These are phyloP conservation scores for Cladophialophora immunda DNA, from an alignment of 2,329 filamentous ascomycete genomes.

Conservation along the genomic window DNA sequence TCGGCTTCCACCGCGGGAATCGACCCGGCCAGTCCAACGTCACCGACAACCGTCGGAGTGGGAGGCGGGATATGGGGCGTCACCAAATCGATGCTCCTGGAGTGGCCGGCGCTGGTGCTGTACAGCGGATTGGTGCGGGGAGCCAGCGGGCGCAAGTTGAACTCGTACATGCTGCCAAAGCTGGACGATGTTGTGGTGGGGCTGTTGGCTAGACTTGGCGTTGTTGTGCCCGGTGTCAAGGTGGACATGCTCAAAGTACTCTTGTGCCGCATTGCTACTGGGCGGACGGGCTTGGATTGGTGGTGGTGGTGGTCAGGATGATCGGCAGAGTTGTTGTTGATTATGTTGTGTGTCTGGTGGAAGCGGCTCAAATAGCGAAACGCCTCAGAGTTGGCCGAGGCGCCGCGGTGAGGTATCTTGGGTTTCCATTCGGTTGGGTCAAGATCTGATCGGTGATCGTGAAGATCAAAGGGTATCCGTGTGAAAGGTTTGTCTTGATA, in stretches of 20 bases:
- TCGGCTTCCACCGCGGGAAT: constrained; percentile 2
- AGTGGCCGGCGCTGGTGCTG: constrained; percentile 42
- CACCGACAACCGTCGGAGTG: neutral
- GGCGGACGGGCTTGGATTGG: constrained; percentile 14
- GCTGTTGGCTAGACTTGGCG: constrained; percentile 47
- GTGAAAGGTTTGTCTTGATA: constrained; percentile 39
- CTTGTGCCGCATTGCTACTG: constrained; percentile 42
- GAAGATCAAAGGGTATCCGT: constrained; percentile 51
- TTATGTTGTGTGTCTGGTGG: constrained; percentile 43
- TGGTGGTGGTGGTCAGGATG: neutral
- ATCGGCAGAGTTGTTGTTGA: constrained; percentile 2
- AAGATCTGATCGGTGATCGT: constrained; percentile 54
- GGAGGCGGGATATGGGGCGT: constrained; percentile 48
- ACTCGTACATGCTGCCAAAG: constrained; percentile 44
- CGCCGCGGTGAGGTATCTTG: constrained; percentile 46
- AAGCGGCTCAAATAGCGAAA: constrained; percentile 56
- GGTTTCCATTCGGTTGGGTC: constrained; percentile 62
- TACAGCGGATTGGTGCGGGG: constrained; percentile 53
- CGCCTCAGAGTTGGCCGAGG: constrained; percentile 49
- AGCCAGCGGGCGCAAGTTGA: constrained; percentile 49
- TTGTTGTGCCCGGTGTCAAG: constrained; percentile 38
- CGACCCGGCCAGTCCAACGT: constrained; percentile 18
- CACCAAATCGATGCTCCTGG: constrained; percentile 49
- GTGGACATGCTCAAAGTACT: constrained; percentile 46
- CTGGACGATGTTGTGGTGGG: constrained; percentile 52